phyloP scores from a whole-genome alignment of 441 rosid species.

The Populus hybrid region DNA sequence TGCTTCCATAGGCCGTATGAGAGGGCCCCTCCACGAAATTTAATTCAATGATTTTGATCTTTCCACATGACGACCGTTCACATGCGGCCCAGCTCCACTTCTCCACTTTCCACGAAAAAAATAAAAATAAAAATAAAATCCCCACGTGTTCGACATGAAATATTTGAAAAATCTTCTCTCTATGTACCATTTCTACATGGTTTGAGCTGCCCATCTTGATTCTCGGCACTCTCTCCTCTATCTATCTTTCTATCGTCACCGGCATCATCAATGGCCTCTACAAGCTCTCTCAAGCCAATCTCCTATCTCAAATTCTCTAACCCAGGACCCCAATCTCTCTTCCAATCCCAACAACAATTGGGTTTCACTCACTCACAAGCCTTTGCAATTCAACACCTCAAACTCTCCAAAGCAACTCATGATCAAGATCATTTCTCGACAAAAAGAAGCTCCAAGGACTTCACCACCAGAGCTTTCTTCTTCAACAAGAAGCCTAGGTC shows the following conservation, averaged over 20 bases:
- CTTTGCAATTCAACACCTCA: slow-evolving; percentile 15
- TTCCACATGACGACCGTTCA: not conserved
- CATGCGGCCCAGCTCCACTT: not conserved
- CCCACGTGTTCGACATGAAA: too few relatives aligned
- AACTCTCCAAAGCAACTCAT: slow-evolving; percentile 3
- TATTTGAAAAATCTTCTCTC: too few relatives aligned
- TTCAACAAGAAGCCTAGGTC: slow-evolving; percentile 22
- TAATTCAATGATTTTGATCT: not conserved
- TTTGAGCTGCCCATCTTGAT: not conserved
- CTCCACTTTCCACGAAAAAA: not conserved
- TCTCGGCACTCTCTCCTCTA: not conserved
- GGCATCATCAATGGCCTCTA: slow-evolving; percentile 21
- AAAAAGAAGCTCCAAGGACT: slow-evolving; percentile 8
- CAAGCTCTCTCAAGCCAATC: slow-evolving; percentile 5
- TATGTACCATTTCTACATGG: too few relatives aligned
- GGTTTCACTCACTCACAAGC: slow-evolving; percentile 17
- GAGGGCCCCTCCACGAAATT: too few relatives aligned
- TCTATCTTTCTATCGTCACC: too few relatives aligned
- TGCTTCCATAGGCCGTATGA: too few relatives aligned
- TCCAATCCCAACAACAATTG: slow-evolving; percentile 3
- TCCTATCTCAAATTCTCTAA: slow-evolving; percentile 10
- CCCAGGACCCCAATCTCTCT: not conserved
- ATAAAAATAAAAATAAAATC: too few relatives aligned
- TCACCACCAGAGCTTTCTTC: slow-evolving; percentile 31
- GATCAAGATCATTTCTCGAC: slow-evolving; percentile 2